Evolutionary conservation across 495 filamentous ascomycete species (phyloP).

Genomic region (Neurospora africana): DNA sequence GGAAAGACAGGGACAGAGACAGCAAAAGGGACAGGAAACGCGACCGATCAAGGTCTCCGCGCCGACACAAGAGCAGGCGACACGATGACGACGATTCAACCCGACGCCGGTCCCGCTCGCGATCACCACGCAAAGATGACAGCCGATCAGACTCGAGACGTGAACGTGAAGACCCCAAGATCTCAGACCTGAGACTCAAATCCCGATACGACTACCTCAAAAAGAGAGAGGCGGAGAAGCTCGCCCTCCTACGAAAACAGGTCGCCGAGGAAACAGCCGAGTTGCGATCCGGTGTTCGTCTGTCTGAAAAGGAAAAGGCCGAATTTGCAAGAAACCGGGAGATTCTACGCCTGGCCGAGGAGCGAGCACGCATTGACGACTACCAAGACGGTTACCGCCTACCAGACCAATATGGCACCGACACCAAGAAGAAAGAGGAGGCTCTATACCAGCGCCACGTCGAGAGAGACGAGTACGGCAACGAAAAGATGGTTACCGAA

Average conservation of each 20-base stretch:
- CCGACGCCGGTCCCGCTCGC: constrained; percentile 15
- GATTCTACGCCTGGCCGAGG: constrained; percentile 77
- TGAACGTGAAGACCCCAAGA: constrained; percentile 33
- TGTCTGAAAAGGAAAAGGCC: constrained; percentile 71
- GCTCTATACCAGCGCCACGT: constrained; percentile 87
- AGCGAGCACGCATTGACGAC: constrained; percentile 80
- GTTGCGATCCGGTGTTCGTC: constrained; percentile 59
- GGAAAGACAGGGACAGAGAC: constrained; percentile 40
- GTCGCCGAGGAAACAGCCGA: constrained; percentile 86
- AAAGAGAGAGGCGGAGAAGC: constrained; percentile 77
- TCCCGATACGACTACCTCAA: constrained; percentile 89
- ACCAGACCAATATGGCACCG: constrained; percentile 89
- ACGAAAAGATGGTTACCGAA: constrained; percentile 86
- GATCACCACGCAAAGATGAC: constrained; percentile 8
- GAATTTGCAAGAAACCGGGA: constrained; percentile 89
- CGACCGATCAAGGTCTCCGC: constrained; percentile 23
- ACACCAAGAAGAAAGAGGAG: constrained; percentile 80
- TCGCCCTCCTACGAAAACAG: constrained; percentile 78
- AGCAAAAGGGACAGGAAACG: constrained; percentile 43
- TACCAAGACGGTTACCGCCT: constrained; percentile 88
- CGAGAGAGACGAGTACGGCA: constrained; percentile 75
- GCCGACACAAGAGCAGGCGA: constrained; percentile 21
- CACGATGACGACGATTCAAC: constrained; percentile 18
- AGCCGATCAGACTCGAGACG: not conserved
- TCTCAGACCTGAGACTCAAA: constrained; percentile 67